Evolutionary conservation across 768 basidiomycete genomes (phyloP).

Genomic region (Auriscalpium vulgare): DNA sequence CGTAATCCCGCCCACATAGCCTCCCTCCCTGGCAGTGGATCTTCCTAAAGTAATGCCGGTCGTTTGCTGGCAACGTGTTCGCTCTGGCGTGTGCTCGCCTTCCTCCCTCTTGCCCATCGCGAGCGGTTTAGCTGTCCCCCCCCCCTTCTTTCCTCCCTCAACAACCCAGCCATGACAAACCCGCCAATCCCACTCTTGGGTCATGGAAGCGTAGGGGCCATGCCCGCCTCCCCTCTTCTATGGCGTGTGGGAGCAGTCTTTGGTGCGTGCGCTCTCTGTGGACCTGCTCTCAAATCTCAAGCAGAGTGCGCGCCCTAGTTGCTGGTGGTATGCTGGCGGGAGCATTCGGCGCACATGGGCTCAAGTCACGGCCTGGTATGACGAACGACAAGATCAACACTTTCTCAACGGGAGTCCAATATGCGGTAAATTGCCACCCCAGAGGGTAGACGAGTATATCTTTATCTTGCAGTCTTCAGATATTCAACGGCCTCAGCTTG

Average conservation of each 20-base stretch:
- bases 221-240: constrained; percentile 14
- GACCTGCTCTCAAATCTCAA: too few species aligned
- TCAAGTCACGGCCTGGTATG: constrained; percentile 39
- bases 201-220: too few species aligned
- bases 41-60: too few species aligned
- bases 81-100: too few species aligned
- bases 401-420: constrained; percentile 57
- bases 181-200: too few species aligned
- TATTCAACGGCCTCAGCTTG: constrained; percentile 62
- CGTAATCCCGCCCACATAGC: too few species aligned
- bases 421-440: constrained; percentile 38
- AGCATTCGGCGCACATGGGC: constrained; percentile 63
- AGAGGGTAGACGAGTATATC: not conserved
- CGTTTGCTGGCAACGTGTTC: too few species aligned
- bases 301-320: constrained; percentile 17
- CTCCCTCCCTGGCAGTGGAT: too few species aligned
- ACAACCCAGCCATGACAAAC: too few species aligned
- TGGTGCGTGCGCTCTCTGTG: not conserved
- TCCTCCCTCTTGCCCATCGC: too few species aligned
- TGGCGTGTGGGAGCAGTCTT: constrained; percentile 20
- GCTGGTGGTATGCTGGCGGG: constrained; percentile 48
- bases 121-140: too few species aligned
- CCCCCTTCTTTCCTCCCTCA: too few species aligned
- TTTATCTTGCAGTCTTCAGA: constrained; percentile 25
- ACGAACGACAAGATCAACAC: constrained; percentile 45